These are phyloP conservation scores for Suaeda aralocaspica DNA, from an alignment of 148 eudicot genomes.

Conservation along the genomic window DNA sequence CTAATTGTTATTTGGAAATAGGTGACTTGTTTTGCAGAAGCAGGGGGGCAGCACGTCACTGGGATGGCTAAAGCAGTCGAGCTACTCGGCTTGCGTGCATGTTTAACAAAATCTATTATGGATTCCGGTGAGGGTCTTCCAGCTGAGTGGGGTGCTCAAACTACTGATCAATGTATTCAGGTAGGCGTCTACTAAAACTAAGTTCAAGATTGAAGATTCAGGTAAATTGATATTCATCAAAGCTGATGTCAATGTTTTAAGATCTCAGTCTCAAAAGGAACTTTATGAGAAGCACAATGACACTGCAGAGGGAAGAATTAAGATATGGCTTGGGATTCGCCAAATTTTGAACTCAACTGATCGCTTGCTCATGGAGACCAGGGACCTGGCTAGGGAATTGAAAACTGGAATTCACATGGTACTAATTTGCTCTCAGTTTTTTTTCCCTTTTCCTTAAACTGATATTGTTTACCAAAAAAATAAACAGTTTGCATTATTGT, in stretches of 20 bases:
- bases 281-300: constrained; percentile 63
- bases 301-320: constrained; percentile 80
- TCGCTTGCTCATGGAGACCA: constrained; percentile 63
- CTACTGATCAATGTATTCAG: constrained; percentile 76
- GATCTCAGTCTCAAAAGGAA: constrained; percentile 65
- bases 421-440: constrained; percentile 11
- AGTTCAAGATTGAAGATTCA: neutral
- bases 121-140: constrained; percentile 89
- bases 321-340: constrained; percentile 86
- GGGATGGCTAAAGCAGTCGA: constrained; percentile 86
- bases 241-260: constrained; percentile 27
- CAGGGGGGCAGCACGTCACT: constrained; percentile 89
- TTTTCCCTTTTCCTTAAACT: neutral
- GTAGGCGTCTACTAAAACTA: constrained; percentile 26
- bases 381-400: constrained; percentile 59
- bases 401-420: constrained; percentile 97
- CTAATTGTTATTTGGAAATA: constrained; percentile 20
- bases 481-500: neutral
- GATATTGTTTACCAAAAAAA: neutral
- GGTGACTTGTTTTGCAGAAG: constrained; percentile 98
- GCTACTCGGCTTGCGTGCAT: constrained; percentile 72
- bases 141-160: constrained; percentile 47
- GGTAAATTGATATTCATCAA: neutral
- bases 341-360: constrained; percentile 93
- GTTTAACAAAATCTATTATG: constrained; percentile 80